phyloP scores from a whole-genome alignment of 2,329 filamentous ascomycete species.

The Thyridium curvatum region DNA sequence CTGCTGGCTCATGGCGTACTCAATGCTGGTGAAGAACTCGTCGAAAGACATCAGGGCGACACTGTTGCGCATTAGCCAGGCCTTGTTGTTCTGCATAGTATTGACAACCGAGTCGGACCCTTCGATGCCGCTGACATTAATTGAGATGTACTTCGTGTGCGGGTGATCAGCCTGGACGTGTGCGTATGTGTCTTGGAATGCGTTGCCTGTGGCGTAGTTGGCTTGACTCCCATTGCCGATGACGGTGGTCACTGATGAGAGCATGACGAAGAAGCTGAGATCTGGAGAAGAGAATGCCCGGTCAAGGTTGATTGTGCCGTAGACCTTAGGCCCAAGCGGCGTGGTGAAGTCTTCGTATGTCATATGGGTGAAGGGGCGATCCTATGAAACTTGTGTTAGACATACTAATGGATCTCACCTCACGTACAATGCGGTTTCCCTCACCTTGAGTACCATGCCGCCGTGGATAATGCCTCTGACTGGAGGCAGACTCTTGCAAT shows the following conservation, averaged over 20 bases:
- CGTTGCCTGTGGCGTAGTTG: constrained; percentile 31
- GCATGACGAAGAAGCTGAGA: constrained; percentile 32
- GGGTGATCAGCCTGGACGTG: background rate
- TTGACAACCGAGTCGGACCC: constrained; percentile 13
- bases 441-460: constrained; percentile 29
- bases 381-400: background rate
- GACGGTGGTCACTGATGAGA: constrained; percentile 29
- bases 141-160: constrained; percentile 7
- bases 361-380: constrained; percentile 6
- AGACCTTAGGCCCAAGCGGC: constrained; percentile 6
- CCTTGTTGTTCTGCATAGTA: constrained; percentile 2
- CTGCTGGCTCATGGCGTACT: constrained; percentile 13
- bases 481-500: constrained; percentile 16
- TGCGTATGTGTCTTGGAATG: constrained; percentile 21
- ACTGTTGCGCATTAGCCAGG: background rate
- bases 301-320: constrained; percentile 14
- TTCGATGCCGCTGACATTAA: constrained; percentile 13
- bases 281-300: constrained; percentile 1
- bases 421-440: background rate
- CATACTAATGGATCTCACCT: no score
- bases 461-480: constrained; percentile 35
- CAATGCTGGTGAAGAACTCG: constrained; percentile 12
- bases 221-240: constrained; percentile 26
- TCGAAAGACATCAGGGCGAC: constrained; percentile 13
- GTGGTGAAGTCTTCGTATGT: constrained; percentile 3